A percentile compares a stretch with the other conserved stretches of the same genome.
Evolutionary conservation across 2,329 filamentous ascomycete genomes (phyloP).

Genomic region (Talaromyces atroroseus): DNA sequence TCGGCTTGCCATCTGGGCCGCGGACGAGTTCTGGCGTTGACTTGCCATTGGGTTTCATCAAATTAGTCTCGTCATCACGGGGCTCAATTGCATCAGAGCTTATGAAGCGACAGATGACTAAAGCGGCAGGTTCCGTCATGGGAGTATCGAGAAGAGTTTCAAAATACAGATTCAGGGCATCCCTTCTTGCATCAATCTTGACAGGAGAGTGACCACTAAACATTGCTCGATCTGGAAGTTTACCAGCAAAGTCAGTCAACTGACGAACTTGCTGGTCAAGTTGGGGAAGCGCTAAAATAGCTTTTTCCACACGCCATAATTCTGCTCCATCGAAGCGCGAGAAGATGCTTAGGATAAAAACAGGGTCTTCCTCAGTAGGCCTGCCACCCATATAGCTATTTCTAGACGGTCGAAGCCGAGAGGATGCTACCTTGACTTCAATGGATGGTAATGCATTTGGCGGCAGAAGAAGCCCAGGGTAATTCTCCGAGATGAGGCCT

Average conservation of each 20-base stretch:
- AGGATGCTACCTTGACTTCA: conserved; percentile 81
- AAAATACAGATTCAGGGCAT: conserved; percentile 77
- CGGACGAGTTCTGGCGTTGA: conserved; percentile 30
- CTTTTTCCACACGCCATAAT: conserved; percentile 93
- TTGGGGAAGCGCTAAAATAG: conserved; percentile 70
- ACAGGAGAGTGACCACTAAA: conserved; percentile 92
- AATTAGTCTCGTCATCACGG: conserved; percentile 48
- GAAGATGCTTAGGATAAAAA: conserved; percentile 84
- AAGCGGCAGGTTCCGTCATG: conserved; percentile 68
- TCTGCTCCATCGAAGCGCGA: conserved; percentile 61
- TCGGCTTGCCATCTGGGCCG: conserved; percentile 60
- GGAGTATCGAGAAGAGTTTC: conserved; percentile 77
- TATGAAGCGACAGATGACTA: conserved; percentile 82
- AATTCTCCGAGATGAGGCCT: conserved; percentile 77
- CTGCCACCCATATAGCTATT: conserved; percentile 76
- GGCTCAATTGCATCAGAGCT: conserved; percentile 59
- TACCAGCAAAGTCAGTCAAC: conserved; percentile 64
- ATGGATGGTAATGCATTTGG: conserved; percentile 86
- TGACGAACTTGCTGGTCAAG: conserved; percentile 78
- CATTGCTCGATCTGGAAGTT: conserved; percentile 73
- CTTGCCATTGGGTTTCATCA: conserved; percentile 37
- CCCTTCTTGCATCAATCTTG: conserved; percentile 80
- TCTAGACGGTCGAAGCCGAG: conserved; percentile 86
- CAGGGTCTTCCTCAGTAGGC: conserved; percentile 81
- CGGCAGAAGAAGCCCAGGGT: conserved; percentile 76